Evolutionary conservation across 129 eudicot genomes (phyloP).

Genomic region (Ambrosia trifida): DNA sequence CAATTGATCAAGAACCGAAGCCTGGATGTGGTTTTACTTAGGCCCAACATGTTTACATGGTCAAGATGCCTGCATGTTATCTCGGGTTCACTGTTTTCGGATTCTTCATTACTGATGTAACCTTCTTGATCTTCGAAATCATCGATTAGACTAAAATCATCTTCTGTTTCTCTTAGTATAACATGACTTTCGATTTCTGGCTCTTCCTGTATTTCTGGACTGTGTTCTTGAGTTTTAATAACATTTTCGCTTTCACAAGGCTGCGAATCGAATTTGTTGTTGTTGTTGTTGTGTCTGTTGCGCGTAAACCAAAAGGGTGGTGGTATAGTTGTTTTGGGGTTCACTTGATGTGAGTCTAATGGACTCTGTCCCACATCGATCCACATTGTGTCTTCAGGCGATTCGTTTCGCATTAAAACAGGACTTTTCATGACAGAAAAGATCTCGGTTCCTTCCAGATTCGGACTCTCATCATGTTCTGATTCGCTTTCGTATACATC

Average conservation of each 20-base stretch:
- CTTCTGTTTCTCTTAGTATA: slow-evolving; percentile 78
- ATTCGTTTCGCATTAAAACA: slow-evolving; percentile 65
- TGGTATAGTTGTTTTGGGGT: slow-evolving; percentile 47
- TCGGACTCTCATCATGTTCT: slow-evolving; percentile 73
- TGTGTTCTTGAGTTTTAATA: slow-evolving; percentile 53
- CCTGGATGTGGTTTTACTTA: slow-evolving; percentile 81
- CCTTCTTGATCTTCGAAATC: slow-evolving; percentile 60
- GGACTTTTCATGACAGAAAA: slow-evolving; percentile 87
- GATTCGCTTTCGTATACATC: slow-evolving; percentile 70
- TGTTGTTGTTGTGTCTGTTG: slow-evolving; percentile 44
- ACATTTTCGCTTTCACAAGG: slow-evolving; percentile 46
- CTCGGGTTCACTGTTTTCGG: slow-evolving; percentile 75
- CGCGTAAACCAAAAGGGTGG: slow-evolving; percentile 74
- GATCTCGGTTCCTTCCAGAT: slow-evolving; percentile 70
- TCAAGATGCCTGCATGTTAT: slow-evolving; percentile 79
- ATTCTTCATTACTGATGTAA: slow-evolving; percentile 55
- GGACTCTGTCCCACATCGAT: slow-evolving; percentile 95
- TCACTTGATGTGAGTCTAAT: slow-evolving; percentile 46
- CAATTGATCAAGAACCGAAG: slow-evolving; percentile 81
- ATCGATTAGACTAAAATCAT: slow-evolving; percentile 63
- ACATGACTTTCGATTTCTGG: slow-evolving; percentile 51
- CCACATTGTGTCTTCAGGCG: slow-evolving; percentile 87
- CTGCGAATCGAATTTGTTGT: slow-evolving; percentile 32
- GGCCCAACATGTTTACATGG: slow-evolving; percentile 88
- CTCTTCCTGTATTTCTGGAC: slow-evolving; percentile 73